Conservation (phyloP, 345 rosid genomes). For the Salix brachista region DNA sequence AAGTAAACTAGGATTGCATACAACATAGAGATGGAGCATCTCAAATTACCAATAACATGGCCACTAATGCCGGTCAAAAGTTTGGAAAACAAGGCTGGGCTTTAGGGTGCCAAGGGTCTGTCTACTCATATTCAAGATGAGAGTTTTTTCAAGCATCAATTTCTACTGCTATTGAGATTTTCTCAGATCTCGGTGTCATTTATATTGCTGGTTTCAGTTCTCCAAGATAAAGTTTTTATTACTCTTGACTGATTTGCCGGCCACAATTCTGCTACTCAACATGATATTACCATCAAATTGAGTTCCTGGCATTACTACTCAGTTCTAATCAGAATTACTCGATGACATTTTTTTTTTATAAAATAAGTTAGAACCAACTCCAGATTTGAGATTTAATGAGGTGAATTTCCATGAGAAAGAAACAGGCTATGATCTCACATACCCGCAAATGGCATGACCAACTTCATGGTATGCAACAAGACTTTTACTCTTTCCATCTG, state of each 20-base stretch:
- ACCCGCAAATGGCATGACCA: slow-evolving; percentile 96
- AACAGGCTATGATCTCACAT: slow-evolving; percentile 25
- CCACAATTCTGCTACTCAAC: background rate
- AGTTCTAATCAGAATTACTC: background rate
- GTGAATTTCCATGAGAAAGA: background rate
- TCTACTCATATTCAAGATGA: background rate
- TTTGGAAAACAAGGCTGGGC: background rate
- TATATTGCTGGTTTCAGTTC: background rate
- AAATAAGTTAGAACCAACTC: background rate
- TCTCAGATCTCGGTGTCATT: background rate
- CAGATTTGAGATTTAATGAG: background rate
- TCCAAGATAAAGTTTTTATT: background rate
- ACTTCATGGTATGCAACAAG: slow-evolving; percentile 97
- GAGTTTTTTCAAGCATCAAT: background rate
- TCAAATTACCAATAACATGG: background rate
- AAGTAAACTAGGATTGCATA: background rate
- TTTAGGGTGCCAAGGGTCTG: background rate
- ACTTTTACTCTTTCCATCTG: slow-evolving; percentile 95
- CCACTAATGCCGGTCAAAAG: background rate
- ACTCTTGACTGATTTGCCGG: background rate
- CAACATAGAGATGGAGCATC: background rate
- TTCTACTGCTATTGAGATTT: background rate
- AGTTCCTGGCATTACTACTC: background rate
- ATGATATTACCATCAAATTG: background rate
- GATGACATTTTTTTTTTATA: background rate